Base-by-base conservation (phyloP, 306 rosid genomes). In the Cicer arietinum region DNA sequence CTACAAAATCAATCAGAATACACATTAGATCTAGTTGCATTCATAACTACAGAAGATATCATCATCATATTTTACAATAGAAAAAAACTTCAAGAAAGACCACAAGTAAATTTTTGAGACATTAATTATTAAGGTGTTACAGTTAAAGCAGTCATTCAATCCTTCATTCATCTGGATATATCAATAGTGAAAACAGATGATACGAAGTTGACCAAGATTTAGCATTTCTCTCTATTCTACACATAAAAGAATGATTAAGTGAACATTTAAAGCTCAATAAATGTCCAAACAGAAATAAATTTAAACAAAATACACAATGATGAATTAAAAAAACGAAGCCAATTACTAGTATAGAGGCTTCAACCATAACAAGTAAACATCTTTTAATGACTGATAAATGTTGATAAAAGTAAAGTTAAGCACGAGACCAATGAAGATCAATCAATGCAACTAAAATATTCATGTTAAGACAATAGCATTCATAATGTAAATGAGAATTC, bases 1-100 rank as follows among this genome's bases (percentile, higher is more conserved):
- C 98, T 94, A 77, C 60, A 73, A 85, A 86, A 69, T 72, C 17
- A 47, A 71, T 46, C 69, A 66, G 50, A 37, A 52, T 7, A 20
- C n/a, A 63, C 12, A 69, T 85, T 30, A 86, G 86, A 84, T 69
- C 11, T 37, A 54, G 78, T 13, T 62, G 69, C 69, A 44, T 17
- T 46, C 51, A 66, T 2, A 77, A 52, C 69, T 42, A 80, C 39
- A 10, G 72, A 64, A 48, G 35, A 64, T 18, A 50, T 18, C 53
- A 56, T 56, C 10, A 48, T 50, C 14, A 47, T 35, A 73, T 66
- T 79, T 52, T 13, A 52, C 20, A 35, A n/a, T 6, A 8, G n/a
- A 42, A 45, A 43, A 13, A 46, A 44, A 59, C 41, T 60, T 60
- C 7, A 67, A 44, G 41, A 41, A 52, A 40, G 59, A 7, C 51